These are phyloP conservation scores for Tricholoma flavovirens DNA, from an alignment of 768 basidiomycete species.

Conservation along the genomic window DNA sequence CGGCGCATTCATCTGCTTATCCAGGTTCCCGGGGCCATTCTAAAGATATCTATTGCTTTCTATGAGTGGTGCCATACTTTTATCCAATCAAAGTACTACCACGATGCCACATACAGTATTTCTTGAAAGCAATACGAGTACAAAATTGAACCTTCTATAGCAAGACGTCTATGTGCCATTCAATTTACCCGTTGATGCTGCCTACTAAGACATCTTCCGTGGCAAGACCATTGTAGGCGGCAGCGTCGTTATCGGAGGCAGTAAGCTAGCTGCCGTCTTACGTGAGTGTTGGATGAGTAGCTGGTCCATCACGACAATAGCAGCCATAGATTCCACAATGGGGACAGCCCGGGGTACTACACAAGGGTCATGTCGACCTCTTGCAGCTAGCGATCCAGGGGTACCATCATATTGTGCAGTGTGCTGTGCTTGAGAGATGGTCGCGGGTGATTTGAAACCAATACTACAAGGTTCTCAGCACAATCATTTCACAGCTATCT, in stretches of 20 bases:
- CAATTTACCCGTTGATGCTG: too few species aligned
- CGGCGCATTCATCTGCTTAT: neutral
- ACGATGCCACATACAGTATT: too few species aligned
- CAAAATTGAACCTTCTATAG: neutral
- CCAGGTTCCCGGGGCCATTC: neutral
- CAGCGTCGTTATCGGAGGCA: conserved; percentile 85
- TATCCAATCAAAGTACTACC: neutral
- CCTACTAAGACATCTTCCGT: neutral
- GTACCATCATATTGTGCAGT: conserved; percentile 95
- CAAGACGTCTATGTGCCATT: too few species aligned
- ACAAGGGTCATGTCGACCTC: conserved; percentile 95
- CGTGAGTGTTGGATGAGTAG: conserved; percentile 87
- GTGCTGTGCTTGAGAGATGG: conserved; percentile 86
- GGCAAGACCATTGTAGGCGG: conserved; percentile 90
- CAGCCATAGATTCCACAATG: conserved; percentile 98
- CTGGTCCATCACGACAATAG: conserved; percentile 91
- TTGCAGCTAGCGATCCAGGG: conserved; percentile 78
- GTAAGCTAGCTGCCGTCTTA: conserved; percentile 60
- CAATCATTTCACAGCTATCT: neutral
- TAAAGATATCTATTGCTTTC: neutral
- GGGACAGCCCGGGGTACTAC: conserved; percentile 96
- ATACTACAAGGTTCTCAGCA: conserved; percentile 42
- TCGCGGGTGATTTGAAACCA: conserved; percentile 98
- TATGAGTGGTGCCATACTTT: too few species aligned
- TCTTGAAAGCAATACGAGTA: neutral